phyloP scores from a whole-genome alignment of 2,329 filamentous ascomycete genomes.

The Trichoderma simmonsii region DNA sequence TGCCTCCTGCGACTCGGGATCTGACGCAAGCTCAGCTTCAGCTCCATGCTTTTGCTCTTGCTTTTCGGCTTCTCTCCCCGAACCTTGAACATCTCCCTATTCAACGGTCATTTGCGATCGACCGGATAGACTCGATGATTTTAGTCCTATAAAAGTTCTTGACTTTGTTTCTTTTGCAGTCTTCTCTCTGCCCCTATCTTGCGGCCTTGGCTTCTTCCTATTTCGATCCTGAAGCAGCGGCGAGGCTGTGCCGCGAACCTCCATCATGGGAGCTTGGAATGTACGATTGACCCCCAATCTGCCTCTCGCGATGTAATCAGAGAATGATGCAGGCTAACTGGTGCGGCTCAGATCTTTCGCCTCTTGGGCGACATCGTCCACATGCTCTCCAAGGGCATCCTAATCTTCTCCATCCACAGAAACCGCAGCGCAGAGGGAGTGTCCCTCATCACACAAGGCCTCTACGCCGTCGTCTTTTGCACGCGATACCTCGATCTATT shows the following conservation, averaged over 20 bases:
- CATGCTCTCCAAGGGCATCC: conserved; percentile 79
- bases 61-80: not conserved
- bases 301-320: not conserved
- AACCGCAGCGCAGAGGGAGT: conserved; percentile 89
- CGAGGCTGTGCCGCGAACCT: conserved; percentile 18
- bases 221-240: not conserved
- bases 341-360: conserved; percentile 58
- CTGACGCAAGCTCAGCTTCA: conserved; percentile 20
- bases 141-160: not conserved
- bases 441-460: conserved; percentile 83
- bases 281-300: conserved; percentile 26
- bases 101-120: not conserved
- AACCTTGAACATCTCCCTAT: not conserved
- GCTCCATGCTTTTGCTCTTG: not conserved
- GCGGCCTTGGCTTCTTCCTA: not conserved
- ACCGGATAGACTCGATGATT: not conserved
- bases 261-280: conserved; percentile 42
- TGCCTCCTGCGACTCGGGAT: conserved; percentile 2
- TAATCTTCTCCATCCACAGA: conserved; percentile 85
- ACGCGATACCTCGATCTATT: conserved; percentile 87
- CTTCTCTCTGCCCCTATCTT: not conserved
- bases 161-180: not conserved
- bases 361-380: conserved; percentile 82
- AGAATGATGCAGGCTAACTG: not conserved
- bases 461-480: conserved; percentile 83